Percentiles rank a stretch among this genome's conserved stretches.
Conservation (phyloP, 305 asterid species). For the Fraxinus ornus region DNA sequence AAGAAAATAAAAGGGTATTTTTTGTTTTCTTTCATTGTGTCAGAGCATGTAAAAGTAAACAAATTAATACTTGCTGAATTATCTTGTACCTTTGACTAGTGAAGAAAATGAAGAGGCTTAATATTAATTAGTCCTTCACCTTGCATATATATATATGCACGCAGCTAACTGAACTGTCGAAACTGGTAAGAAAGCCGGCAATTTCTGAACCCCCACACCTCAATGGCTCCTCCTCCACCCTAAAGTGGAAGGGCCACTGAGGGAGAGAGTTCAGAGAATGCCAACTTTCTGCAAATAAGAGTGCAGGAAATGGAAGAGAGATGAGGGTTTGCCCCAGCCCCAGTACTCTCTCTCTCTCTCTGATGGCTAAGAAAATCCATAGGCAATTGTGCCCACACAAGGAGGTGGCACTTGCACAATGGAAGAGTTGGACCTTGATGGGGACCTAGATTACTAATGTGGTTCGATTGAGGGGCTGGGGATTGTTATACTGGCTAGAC, state of each 20-base stretch:
- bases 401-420: too few relatives aligned
- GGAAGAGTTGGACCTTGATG: too few relatives aligned
- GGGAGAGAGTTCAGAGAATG: conserved; percentile 63
- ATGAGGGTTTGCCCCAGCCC: background rate
- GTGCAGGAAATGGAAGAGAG: background rate
- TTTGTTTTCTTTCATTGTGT: background rate
- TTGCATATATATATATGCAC: background rate
- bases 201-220: conserved; percentile 28
- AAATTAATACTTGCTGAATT: background rate
- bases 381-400: too few relatives aligned
- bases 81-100: too few relatives aligned
- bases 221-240: conserved; percentile 23
- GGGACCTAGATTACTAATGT: background rate
- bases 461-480: background rate
- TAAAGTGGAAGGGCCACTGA: conserved; percentile 42
- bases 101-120: too few relatives aligned
- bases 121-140: background rate
- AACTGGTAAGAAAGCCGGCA: conserved; percentile 15
- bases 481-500: background rate
- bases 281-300: conserved; percentile 14
- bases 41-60: background rate
- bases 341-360: background rate
- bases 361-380: background rate
- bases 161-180: background rate
- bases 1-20: background rate